Evolutionary conservation across 108 stramenopile genomes (phyloP).

Genomic region (Pseudonitzschia pungens): DNA sequence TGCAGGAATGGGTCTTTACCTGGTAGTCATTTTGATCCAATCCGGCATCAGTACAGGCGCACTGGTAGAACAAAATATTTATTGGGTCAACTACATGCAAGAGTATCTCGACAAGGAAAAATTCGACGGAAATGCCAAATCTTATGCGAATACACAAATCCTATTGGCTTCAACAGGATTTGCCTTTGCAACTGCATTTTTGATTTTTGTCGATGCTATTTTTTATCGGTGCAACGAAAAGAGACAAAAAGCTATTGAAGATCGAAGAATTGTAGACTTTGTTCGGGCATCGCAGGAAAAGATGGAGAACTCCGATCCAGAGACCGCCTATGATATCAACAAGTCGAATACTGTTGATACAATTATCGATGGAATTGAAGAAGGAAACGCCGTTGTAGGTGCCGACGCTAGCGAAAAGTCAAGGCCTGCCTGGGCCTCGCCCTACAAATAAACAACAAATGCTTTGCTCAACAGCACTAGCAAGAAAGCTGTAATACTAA

Average conservation of each 20-base stretch:
- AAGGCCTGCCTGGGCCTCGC: neutral
- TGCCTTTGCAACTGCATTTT: neutral
- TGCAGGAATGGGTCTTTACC: conserved; percentile 17
- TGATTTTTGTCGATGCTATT: conserved; percentile 8
- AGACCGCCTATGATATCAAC: neutral
- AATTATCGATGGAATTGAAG: neutral
- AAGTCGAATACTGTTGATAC: conserved; percentile 5
- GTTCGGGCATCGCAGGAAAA: neutral
- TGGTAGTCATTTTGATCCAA: conserved; percentile 15
- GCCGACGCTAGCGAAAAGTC: neutral
- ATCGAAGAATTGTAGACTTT: neutral
- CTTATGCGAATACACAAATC: conserved; percentile 11
- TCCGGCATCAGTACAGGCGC: conserved; percentile 9
- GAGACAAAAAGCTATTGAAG: neutral
- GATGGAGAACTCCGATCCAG: neutral
- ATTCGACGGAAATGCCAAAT: neutral
- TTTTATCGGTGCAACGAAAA: conserved; percentile 15
- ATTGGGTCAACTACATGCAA: conserved; percentile 23
- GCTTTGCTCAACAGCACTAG: neutral
- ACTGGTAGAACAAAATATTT: conserved; percentile 3
- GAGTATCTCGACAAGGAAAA: conserved; percentile 5
- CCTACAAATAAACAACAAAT: neutral
- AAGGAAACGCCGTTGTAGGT: neutral
- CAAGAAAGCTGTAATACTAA: neutral
- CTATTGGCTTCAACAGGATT: neutral